Evolutionary conservation across 768 basidiomycete species (phyloP).

Genomic region (Gloeostereum incarnatum): DNA sequence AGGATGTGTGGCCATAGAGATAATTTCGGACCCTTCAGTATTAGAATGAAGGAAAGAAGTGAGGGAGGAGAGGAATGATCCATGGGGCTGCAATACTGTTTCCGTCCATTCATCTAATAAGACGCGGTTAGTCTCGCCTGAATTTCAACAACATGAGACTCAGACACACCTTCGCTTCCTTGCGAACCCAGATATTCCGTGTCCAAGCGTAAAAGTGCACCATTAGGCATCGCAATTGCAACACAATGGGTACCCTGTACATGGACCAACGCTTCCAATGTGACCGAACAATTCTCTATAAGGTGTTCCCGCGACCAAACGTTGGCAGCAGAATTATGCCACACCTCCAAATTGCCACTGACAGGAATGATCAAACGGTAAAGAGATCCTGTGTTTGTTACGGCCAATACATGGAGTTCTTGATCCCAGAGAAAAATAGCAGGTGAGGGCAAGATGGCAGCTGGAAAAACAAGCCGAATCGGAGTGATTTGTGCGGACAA

Average conservation of each 20-base stretch:
- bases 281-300: constrained; percentile 42
- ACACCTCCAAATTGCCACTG: constrained; percentile 39
- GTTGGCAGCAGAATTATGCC: constrained; percentile 42
- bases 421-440: constrained; percentile 48
- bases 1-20: constrained; percentile 65
- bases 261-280: constrained; percentile 41
- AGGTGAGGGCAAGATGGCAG: constrained; percentile 54
- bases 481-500: constrained; percentile 55
- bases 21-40: constrained; percentile 45
- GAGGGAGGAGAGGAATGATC: constrained; percentile 57
- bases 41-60: constrained; percentile 51
- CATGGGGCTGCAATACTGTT: constrained; percentile 43
- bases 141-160: constrained; percentile 7
- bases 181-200: constrained; percentile 48
- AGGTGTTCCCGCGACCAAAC: constrained; percentile 63
- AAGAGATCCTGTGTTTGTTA: constrained; percentile 61
- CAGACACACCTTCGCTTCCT: constrained; percentile 45
- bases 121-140: constrained; percentile 10
- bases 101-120: constrained; percentile 64
- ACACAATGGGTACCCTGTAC: constrained; percentile 60
- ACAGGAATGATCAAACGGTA: constrained; percentile 65
- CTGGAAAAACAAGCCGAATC: constrained; percentile 73
- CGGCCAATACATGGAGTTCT: constrained; percentile 62
- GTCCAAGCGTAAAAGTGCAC: constrained; percentile 62
- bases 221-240: constrained; percentile 51